Conservation (phyloP, 1,284 basidiomycete genomes). For the Ustilago loliicola region DNA sequence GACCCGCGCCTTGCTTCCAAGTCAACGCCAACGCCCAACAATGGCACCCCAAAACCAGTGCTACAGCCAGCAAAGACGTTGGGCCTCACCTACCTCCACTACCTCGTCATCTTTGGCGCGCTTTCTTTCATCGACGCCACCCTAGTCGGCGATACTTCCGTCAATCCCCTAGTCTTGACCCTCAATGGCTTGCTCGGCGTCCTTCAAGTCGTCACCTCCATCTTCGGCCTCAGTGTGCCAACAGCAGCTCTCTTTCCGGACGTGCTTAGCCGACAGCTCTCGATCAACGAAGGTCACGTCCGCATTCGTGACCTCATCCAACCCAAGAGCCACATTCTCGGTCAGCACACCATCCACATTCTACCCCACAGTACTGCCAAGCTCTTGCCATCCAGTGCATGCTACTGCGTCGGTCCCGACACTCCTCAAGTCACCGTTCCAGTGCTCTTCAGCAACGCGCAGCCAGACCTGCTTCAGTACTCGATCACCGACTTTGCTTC, state of each 20-base stretch:
- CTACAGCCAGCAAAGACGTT: constrained; percentile 75
- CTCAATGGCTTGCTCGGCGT: constrained; percentile 29
- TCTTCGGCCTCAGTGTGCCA: constrained; percentile 51
- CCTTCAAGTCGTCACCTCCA: constrained; percentile 23
- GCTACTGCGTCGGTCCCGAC: constrained; percentile 78
- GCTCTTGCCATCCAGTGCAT: constrained; percentile 76
- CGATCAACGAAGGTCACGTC: constrained; percentile 70
- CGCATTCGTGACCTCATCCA: constrained; percentile 70
- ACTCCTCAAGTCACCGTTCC: constrained; percentile 78
- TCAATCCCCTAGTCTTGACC: constrained; percentile 33
- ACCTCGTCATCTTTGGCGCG: constrained; percentile 40
- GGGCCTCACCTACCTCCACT: constrained; percentile 42
- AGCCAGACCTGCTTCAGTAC: constrained; percentile 81
- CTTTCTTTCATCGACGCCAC: constrained; percentile 48
- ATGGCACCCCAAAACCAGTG: constrained; percentile 78
- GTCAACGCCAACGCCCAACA: constrained; percentile 76
- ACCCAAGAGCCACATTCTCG: constrained; percentile 77
- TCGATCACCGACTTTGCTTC: constrained; percentile 80
- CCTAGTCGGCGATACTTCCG: constrained; percentile 37
- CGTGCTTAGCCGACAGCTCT: constrained; percentile 73
- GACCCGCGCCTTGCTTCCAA: constrained; percentile 77
- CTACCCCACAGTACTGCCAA: constrained; percentile 84
- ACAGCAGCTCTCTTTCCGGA: constrained; percentile 69
- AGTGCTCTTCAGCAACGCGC: constrained; percentile 89
- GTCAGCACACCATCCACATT: constrained; percentile 89